phyloP scores from a whole-genome alignment of 1,284 basidiomycete genomes.

The Ganoderma lingzhi region DNA sequence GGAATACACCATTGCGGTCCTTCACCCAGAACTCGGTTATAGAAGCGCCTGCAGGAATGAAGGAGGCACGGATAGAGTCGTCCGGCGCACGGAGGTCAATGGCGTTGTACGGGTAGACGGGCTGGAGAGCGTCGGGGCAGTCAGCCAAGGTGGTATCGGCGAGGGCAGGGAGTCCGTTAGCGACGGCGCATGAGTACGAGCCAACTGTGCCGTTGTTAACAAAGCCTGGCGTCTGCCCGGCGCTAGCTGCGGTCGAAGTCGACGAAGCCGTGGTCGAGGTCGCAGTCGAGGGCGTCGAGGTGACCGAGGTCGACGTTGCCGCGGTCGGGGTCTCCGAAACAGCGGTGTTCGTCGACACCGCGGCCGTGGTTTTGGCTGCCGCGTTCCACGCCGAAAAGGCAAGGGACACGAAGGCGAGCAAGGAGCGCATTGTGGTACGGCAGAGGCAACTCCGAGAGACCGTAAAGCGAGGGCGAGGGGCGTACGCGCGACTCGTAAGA shows the following conservation, averaged over 20 bases:
- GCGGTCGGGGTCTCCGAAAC: background rate
- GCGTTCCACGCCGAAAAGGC: background rate
- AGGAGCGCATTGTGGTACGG: background rate
- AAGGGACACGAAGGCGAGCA: background rate
- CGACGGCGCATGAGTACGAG: background rate
- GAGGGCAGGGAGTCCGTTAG: background rate
- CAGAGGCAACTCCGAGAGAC: background rate
- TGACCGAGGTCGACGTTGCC: background rate
- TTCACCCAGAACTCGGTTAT: constrained; percentile 61
- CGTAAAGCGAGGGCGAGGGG: background rate
- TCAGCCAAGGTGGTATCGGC: background rate
- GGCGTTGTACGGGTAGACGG: constrained; percentile 51
- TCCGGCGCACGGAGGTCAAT: constrained; percentile 58
- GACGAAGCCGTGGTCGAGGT: background rate
- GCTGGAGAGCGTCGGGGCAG: constrained; percentile 7
- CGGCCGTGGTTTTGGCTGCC: background rate
- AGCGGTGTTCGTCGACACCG: background rate
- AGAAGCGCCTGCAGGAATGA: constrained; percentile 59
- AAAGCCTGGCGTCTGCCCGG: constrained; percentile 1
- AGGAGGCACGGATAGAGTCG: constrained; percentile 59
- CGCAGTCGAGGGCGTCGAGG: background rate
- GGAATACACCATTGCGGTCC: constrained; percentile 51
- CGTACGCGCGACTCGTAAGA: background rate
- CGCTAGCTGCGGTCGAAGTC: background rate
- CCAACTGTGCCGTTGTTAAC: constrained; percentile 5